Evolutionary conservation across 805 yeast species (phyloP).

Genomic region (Maudiozyma serrabonitensis): DNA sequence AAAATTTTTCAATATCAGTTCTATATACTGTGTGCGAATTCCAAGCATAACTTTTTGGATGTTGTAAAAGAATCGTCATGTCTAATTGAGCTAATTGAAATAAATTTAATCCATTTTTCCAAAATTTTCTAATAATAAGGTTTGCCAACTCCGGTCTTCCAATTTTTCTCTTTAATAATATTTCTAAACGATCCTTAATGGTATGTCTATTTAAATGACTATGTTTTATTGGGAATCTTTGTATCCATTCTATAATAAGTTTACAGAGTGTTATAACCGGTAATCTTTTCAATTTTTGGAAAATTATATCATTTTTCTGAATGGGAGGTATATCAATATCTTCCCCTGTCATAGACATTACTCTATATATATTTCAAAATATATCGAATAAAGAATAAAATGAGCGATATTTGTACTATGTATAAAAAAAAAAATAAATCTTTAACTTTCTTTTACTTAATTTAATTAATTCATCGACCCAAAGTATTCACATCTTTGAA

Average conservation of each 20-base stretch:
- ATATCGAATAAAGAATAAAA: no score
- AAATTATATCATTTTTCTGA: conserved; percentile 8
- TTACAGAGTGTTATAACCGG: conserved; percentile 14
- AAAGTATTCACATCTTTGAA: no score
- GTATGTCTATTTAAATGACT: not conserved
- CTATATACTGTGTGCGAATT: conserved; percentile 10
- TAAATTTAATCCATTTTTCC: conserved; percentile 20
- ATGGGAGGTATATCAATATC: conserved; percentile 12
- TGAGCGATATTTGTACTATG: no score
- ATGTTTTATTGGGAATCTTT: conserved; percentile 8
- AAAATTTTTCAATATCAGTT: not conserved
- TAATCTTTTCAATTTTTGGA: conserved; percentile 13
- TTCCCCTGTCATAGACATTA: no score
- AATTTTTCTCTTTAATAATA: conserved; percentile 7
- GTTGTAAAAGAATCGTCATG: conserved; percentile 52
- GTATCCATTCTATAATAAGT: conserved; percentile 17
- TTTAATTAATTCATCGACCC: no score
- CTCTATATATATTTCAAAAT: no score
- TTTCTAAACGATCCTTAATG: conserved; percentile 5
- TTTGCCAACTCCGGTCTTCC: conserved; percentile 9
- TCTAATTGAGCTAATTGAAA: conserved; percentile 65
- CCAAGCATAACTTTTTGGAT: conserved; percentile 37
- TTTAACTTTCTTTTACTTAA: no score
- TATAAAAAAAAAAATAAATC: no score
- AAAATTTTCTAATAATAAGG: conserved; percentile 12